Evolutionary conservation across 495 filamentous ascomycete species (phyloP).

Genomic region (Aspergillus incahuasiensis): DNA sequence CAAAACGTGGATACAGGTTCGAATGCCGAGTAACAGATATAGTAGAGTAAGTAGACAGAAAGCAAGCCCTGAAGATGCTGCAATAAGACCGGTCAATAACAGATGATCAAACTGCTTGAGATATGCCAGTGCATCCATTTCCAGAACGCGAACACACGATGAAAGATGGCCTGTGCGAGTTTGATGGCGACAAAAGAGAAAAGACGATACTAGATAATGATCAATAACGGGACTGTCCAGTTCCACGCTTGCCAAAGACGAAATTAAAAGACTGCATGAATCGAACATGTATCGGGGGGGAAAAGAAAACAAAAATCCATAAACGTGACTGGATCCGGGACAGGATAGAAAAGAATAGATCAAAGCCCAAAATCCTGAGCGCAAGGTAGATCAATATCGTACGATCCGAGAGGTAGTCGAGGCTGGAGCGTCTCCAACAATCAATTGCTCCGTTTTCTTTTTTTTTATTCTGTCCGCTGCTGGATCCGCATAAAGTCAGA

Average conservation of each 20-base stretch:
- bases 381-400: conserved; percentile 20
- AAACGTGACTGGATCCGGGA: conserved; percentile 11
- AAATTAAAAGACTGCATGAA: conserved; percentile 15
- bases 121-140: conserved; percentile 16
- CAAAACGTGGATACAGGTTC: conserved; percentile 6
- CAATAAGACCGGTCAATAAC: conserved; percentile 14
- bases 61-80: conserved; percentile 11
- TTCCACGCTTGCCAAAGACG: conserved; percentile 23
- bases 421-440: conserved; percentile 10
- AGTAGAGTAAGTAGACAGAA: conserved; percentile 2
- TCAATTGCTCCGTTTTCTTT: conserved; percentile 5
- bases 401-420: conserved; percentile 10
- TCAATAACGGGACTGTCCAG: conserved; percentile 18
- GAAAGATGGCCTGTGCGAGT: conserved; percentile 5
- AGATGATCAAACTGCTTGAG: conserved; percentile 8
- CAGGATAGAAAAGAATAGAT: conserved; percentile 13
- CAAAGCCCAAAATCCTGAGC: conserved; percentile 15
- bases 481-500: conserved; percentile 13
- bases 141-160: conserved; percentile 17
- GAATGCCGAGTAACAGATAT: conserved; percentile 7
- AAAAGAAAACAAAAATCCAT: conserved; percentile 11
- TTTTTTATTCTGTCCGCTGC: conserved; percentile 9
- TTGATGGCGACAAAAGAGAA: conserved; percentile 11
- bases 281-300: conserved; percentile 11
- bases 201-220: conserved; percentile 17